phyloP scores from a whole-genome alignment of 805 yeast genomes.

The Suhomyces sp. region DNA sequence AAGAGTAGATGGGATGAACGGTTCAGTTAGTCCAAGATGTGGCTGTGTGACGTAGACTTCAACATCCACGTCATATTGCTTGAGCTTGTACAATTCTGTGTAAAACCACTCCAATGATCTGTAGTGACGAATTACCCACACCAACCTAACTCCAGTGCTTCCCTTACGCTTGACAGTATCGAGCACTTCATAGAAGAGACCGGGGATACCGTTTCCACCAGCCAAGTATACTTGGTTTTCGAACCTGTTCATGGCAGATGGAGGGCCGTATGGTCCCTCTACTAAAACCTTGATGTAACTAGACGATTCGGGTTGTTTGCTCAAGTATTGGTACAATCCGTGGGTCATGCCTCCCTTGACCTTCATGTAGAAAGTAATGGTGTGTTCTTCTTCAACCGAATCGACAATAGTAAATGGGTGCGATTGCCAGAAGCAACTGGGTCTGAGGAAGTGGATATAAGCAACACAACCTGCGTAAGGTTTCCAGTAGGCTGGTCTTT shows the following conservation, averaged over 20 bases:
- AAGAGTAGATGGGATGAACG: slow-evolving; percentile 9
- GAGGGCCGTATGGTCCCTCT: slow-evolving; percentile 42
- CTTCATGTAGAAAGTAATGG: slow-evolving; percentile 23
- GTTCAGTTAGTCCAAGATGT: slow-evolving; percentile 12
- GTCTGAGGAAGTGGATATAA: slow-evolving; percentile 54
- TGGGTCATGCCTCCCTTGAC: slow-evolving; percentile 40
- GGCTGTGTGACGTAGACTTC: slow-evolving; percentile 43
- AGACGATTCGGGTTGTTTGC: slow-evolving; percentile 29
- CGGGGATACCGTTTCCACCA: slow-evolving; percentile 44
- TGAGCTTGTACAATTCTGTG: slow-evolving; percentile 32
- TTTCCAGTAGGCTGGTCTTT: slow-evolving; percentile 49
- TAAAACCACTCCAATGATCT: slow-evolving; percentile 39
- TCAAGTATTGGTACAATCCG: slow-evolving; percentile 32
- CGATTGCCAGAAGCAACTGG: slow-evolving; percentile 59
- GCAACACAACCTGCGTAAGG: slow-evolving; percentile 55
- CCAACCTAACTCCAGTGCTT: slow-evolving; percentile 21
- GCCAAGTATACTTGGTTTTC: slow-evolving; percentile 28
- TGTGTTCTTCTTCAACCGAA: slow-evolving; percentile 29
- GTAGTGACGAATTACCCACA: slow-evolving; percentile 42
- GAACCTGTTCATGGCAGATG: slow-evolving; percentile 28
- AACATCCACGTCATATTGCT: slow-evolving; percentile 31
- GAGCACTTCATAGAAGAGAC: slow-evolving; percentile 31
- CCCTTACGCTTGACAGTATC: slow-evolving; percentile 18
- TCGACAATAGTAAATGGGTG: slow-evolving; percentile 68
- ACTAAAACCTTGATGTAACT: slow-evolving; percentile 29